Conservation (phyloP, 2,329 filamentous ascomycete genomes). For the Colletotrichum destructivum region DNA sequence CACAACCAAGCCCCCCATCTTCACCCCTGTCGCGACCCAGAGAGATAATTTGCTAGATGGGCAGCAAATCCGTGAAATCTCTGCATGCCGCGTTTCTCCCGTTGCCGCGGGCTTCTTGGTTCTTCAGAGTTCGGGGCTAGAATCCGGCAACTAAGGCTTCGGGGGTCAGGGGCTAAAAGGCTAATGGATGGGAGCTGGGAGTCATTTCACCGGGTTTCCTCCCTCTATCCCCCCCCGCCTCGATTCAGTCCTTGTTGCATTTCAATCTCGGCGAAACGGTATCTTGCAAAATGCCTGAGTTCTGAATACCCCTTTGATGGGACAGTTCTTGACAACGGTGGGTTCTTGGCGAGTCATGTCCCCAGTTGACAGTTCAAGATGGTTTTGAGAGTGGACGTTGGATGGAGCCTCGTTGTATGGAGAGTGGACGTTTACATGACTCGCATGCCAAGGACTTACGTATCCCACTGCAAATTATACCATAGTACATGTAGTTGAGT, state of each 20-base stretch:
- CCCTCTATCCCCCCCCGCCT: not conserved
- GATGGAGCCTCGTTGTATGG: conserved; percentile 9
- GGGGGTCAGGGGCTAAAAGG: no score
- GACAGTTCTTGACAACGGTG: conserved; percentile 7
- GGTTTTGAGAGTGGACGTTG: not conserved
- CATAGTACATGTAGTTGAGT: no score
- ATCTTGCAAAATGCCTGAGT: not conserved
- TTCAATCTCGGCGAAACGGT: conserved; percentile 21
- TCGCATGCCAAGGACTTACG: not conserved
- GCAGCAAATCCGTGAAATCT: not conserved
- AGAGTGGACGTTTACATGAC: conserved; percentile 21
- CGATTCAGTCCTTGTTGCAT: not conserved
- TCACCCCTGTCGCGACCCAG: not conserved
- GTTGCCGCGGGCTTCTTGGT: not conserved
- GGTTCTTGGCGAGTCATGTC: conserved; percentile 14
- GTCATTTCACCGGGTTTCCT: not conserved
- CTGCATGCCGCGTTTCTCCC: not conserved
- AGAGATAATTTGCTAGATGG: not conserved
- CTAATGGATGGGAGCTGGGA: no score
- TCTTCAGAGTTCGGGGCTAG: conserved; percentile 10
- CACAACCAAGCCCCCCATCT: no score
- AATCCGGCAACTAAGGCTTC: conserved; percentile 6
- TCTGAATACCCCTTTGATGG: conserved; percentile 14
- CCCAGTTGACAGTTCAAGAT: not conserved
- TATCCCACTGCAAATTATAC: not conserved